phyloP scores from a whole-genome alignment of 345 rosid genomes.

The Ceriops tagal region DNA sequence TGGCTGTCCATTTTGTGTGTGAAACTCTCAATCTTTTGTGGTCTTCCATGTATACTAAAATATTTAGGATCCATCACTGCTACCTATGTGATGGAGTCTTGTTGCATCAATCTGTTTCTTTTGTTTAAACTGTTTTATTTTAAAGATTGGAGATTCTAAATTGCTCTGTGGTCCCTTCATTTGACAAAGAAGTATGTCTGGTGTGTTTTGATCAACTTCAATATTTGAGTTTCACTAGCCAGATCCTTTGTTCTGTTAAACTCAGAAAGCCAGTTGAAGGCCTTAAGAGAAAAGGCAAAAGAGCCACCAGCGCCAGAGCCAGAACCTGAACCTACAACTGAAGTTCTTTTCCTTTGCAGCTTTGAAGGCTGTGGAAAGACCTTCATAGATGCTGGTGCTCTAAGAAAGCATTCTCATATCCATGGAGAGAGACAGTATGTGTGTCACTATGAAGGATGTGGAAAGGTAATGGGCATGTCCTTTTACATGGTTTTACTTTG shows the following conservation, averaged over 20 bases:
- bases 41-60: too few species aligned
- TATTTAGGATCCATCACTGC: too few species aligned
- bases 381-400: conserved; percentile 87
- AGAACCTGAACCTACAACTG: conserved; percentile 92
- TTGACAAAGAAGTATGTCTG: neutral
- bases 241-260: neutral
- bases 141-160: too few species aligned
- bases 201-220: neutral
- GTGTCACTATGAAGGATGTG: conserved; percentile 75
- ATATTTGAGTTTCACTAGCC: neutral
- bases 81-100: too few species aligned
- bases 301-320: conserved; percentile 71
- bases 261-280: conserved; percentile 63
- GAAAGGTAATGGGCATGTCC: conserved; percentile 51
- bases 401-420: conserved; percentile 93
- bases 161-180: too few species aligned
- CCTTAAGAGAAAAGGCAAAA: conserved; percentile 61
- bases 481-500: conserved; percentile 1
- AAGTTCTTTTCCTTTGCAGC: conserved; percentile 96
- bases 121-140: too few species aligned
- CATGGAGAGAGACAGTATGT: conserved; percentile 92
- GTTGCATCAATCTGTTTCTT: too few species aligned
- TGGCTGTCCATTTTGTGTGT: too few species aligned
- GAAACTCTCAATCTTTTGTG: too few species aligned
- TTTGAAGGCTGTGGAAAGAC: conserved; percentile 93